phyloP scores from a whole-genome alignment of 140 eudicot genomes.

The Cichorium intybus region DNA sequence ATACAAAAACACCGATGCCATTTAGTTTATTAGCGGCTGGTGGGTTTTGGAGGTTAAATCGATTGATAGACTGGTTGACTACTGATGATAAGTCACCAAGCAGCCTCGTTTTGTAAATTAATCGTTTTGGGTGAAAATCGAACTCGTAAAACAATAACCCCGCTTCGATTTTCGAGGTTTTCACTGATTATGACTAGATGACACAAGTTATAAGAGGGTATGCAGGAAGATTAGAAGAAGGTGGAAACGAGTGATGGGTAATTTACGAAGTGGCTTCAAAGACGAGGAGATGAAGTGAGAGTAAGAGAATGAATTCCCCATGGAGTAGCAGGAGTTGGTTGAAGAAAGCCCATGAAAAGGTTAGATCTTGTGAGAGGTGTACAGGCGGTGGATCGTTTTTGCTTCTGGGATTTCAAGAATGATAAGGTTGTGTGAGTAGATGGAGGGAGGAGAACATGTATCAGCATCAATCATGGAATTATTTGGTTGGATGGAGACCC shows the following conservation, averaged over 20 bases:
- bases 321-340: constrained; percentile 14
- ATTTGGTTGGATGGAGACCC: constrained; percentile 10
- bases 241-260: constrained; percentile 56
- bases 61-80: neutral
- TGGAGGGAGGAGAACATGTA: neutral
- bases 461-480: neutral
- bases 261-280: constrained; percentile 31
- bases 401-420: neutral
- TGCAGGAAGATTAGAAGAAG: constrained; percentile 62
- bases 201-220: constrained; percentile 50
- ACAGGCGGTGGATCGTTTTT: neutral
- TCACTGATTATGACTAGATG: neutral
- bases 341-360: constrained; percentile 40
- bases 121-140: neutral
- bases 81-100: neutral
- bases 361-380: neutral
- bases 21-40: neutral
- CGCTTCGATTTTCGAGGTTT: neutral
- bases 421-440: constrained; percentile 24
- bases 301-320: constrained; percentile 37
- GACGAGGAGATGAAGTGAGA: constrained; percentile 33
- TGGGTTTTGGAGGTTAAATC: neutral
- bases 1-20: constrained; percentile 86
- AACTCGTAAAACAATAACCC: neutral
- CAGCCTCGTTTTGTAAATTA: neutral